Evolutionary conservation across 2,329 filamentous ascomycete genomes (phyloP).

Genomic region (Diaporthe vexans): DNA sequence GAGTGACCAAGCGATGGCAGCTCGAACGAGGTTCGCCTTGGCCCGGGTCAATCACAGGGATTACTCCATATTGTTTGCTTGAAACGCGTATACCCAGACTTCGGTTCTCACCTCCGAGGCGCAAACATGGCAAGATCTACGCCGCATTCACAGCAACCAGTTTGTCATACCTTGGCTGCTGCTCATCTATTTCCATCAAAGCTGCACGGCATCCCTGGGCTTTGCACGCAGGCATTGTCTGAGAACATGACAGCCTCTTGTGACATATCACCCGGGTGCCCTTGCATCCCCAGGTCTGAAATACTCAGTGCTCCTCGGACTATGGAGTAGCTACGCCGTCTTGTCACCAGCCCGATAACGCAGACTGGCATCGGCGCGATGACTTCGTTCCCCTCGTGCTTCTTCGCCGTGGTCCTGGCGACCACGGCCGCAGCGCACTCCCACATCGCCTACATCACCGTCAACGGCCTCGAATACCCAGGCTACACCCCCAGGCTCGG

Average conservation of each 20-base stretch:
- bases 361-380: neutral
- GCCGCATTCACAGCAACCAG: neutral
- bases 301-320: neutral
- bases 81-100: constrained; percentile 23
- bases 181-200: neutral
- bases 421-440: constrained; percentile 46
- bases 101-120: neutral
- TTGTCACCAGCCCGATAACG: neutral
- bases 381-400: neutral
- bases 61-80: constrained; percentile 24
- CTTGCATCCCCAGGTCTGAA: neutral
- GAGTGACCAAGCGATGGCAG: too few species aligned
- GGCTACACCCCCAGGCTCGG: constrained; percentile 54
- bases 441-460: constrained; percentile 53
- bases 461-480: constrained; percentile 61
- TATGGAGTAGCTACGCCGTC: neutral
- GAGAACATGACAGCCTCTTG: neutral
- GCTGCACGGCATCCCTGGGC: neutral
- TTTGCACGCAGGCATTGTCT: neutral
- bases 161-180: constrained; percentile 13
- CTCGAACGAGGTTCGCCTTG: neutral
- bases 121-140: constrained; percentile 29
- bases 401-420: neutral
- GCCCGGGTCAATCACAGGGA: constrained; percentile 20
- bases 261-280: neutral